Evolutionary conservation across 2,329 filamentous ascomycete species (phyloP).

Genomic region (Stemphylium lycopersici): DNA sequence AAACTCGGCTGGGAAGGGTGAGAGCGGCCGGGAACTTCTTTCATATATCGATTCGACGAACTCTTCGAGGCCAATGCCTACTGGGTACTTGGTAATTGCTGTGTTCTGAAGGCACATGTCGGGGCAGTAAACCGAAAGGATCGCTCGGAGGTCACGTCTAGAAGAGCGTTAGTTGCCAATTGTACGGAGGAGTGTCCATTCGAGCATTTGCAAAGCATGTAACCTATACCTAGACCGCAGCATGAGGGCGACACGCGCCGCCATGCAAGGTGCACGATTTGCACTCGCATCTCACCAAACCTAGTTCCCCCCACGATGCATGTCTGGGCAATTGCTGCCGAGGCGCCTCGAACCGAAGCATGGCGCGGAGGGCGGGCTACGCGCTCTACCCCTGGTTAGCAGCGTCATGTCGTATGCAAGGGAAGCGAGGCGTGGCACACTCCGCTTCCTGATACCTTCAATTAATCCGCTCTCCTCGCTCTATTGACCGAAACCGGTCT

Average conservation of each 20-base stretch:
- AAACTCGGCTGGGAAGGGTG: conserved; percentile 53
- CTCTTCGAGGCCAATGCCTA: conserved; percentile 86
- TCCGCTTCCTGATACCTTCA: too few species aligned
- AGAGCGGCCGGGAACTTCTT: conserved; percentile 71
- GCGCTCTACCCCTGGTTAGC: too few species aligned
- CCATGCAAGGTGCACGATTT: conserved; percentile 24
- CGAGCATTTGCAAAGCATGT: too few species aligned
- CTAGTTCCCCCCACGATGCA: conserved; percentile 11
- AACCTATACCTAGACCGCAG: conserved; percentile 6
- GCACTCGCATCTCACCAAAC: conserved; percentile 18
- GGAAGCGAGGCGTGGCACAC: too few species aligned
- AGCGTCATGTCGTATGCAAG: too few species aligned
- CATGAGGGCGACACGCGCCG: conserved; percentile 23
- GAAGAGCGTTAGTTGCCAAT: not conserved
- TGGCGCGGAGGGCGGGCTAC: too few species aligned
- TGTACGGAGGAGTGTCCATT: too few species aligned
- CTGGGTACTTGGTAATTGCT: conserved; percentile 72
- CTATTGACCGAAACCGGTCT: too few species aligned
- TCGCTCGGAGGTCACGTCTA: conserved; percentile 45
- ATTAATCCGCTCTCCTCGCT: too few species aligned
- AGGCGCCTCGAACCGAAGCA: too few species aligned
- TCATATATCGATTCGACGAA: conserved; percentile 93
- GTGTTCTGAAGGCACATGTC: conserved; percentile 75
- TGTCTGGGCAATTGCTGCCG: too few species aligned
- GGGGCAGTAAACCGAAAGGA: conserved; percentile 64